A percentile compares a stretch with the other conserved stretches of the same genome.
Conservation (phyloP, 805 yeast species). For the Ogataea neopini region DNA sequence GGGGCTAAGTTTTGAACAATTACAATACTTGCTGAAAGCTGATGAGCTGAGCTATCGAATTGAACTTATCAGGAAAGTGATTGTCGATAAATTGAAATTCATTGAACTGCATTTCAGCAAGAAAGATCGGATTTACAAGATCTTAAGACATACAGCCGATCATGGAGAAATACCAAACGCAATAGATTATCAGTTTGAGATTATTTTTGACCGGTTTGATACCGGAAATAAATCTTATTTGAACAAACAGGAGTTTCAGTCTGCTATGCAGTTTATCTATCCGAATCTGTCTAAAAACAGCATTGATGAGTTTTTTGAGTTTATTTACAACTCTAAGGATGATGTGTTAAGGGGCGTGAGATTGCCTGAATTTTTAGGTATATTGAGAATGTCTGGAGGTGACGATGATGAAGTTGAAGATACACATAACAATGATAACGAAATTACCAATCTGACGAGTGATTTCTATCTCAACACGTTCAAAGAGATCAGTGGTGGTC, state of each 20-base stretch:
- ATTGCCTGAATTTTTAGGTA: constrained; percentile 27
- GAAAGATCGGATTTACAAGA: constrained; percentile 24
- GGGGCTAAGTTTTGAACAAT: constrained; percentile 18
- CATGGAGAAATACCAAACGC: constrained; percentile 9
- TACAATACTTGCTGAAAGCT: constrained; percentile 19
- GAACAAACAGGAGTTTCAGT: constrained; percentile 43
- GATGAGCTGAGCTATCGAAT: constrained; percentile 42
- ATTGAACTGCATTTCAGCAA: constrained; percentile 41
- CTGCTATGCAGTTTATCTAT: constrained; percentile 44
- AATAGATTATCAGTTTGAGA: constrained; percentile 41
- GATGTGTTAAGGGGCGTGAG: constrained; percentile 31
- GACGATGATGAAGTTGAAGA: constrained; percentile 26
- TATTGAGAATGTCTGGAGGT: constrained; percentile 25
- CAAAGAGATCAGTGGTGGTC: constrained; percentile 41
- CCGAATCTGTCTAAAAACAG: constrained; percentile 38
- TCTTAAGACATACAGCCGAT: constrained; percentile 13
- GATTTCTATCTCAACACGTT: constrained; percentile 42
- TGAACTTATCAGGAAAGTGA: constrained; percentile 37
- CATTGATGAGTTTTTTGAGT: constrained; percentile 40
- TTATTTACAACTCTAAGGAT: constrained; percentile 23
- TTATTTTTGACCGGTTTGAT: constrained; percentile 44
- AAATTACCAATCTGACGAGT: constrained; percentile 41
- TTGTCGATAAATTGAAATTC: constrained; percentile 42
- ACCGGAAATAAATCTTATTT: constrained; percentile 38
- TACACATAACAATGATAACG: constrained; percentile 24